Evolutionary conservation across 495 filamentous ascomycete genomes (phyloP), one percentile per base, ranked within the genome.

Genomic region (Hypoxylon fragiforme): DNA sequence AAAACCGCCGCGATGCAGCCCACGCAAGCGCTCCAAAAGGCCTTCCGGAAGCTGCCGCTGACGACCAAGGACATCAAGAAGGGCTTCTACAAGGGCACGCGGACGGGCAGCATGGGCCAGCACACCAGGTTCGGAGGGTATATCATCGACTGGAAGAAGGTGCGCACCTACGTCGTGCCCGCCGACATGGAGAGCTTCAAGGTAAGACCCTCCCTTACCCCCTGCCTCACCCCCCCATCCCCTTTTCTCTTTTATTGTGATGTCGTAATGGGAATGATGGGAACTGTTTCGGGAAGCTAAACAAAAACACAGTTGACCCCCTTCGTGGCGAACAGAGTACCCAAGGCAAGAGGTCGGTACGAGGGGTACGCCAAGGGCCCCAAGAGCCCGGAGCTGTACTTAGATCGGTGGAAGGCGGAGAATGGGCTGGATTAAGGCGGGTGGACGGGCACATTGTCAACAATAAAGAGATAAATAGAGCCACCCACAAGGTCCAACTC

Each of bases 31-130:
- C 85, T 96, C 69, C 78, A 81, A 59, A 77, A 77, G 68, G 78
- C 79, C 39, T 80, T 71, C 60, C 84, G 88, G 65, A 85, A 86
- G 44, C 75, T 89, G 35, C 75, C 77, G 14, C 78, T 98, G 46
- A 96, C 88, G 3, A 97, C 94, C 54, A 98, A 98, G 74, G 83
- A 89, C 69, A 85, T 89, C 74, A 87, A 87, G 67, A 90, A 91
- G 69, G 94, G 90, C 41, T 98, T 85, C 81, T 97, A 97, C 83
- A 97, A 97, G 77, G 95, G 95, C 66, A 97, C 83, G 52, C 79
- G 92, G 16, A 83, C 89, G 0, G 95, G 95, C 9, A 82, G 85
- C 30, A 89, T 92, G 84, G 94, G 94, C 56, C 69, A 76, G 24
- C 92, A 96, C 71, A 91, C 89, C 14, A 90, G 89, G 68, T 81